Evolutionary conservation across 345 rosid genomes (phyloP).

Genomic region (Sonneratia caseolaris): DNA sequence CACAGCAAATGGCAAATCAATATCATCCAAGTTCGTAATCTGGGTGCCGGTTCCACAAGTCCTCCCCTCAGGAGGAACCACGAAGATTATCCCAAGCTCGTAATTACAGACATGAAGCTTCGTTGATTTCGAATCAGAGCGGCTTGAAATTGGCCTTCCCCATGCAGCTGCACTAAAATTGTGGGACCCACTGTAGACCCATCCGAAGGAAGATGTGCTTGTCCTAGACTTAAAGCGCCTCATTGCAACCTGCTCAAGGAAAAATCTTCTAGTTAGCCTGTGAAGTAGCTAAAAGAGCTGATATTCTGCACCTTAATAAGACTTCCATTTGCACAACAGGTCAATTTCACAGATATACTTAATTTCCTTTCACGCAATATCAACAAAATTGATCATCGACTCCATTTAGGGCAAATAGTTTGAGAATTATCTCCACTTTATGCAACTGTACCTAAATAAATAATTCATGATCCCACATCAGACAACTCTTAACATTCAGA

Average conservation of each 20-base stretch:
- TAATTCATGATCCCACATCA: background rate
- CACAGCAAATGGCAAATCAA: constrained; percentile 56
- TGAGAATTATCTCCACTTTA: background rate
- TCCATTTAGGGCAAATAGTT: background rate
- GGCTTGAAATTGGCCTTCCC: constrained; percentile 50
- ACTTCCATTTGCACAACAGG: background rate
- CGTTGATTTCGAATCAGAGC: constrained; percentile 11
- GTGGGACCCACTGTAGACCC: constrained; percentile 92
- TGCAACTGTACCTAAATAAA: background rate
- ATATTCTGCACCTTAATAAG: background rate
- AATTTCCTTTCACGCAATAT: background rate
- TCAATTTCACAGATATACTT: background rate
- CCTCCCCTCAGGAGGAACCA: constrained; percentile 54
- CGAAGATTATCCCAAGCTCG: constrained; percentile 72
- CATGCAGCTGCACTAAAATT: constrained; percentile 93
- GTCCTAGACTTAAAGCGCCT: constrained; percentile 51
- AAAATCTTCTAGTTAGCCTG: background rate
- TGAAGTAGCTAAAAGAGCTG: background rate
- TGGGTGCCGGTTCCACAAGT: constrained; percentile 13
- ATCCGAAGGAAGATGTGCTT: constrained; percentile 52
- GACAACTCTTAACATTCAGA: background rate
- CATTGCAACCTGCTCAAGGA: constrained; percentile 49
- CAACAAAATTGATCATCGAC: background rate
- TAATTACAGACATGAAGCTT: constrained; percentile 76
- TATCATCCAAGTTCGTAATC: constrained; percentile 38